Percentiles rank a stretch among this genome's conserved stretches.
Evolutionary conservation across 1,284 basidiomycete species (phyloP).

Genomic region (Cryptococcus maquisensis): DNA sequence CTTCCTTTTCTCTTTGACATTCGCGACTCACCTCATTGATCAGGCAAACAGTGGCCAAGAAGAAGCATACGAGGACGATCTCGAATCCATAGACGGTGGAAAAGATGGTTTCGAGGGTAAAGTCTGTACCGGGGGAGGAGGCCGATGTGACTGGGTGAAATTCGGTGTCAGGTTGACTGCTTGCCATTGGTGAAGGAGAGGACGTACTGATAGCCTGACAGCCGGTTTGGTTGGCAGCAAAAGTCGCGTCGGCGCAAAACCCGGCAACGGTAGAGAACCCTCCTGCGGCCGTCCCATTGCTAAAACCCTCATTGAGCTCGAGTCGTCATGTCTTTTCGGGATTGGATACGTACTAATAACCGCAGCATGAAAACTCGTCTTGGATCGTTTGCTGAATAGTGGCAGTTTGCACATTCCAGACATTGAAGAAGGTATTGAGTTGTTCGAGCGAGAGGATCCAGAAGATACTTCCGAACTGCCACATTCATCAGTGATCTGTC

Average conservation of each 20-base stretch:
- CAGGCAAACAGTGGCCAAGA: slow-evolving; percentile 73
- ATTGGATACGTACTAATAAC: slow-evolving; percentile 54
- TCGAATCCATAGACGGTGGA: slow-evolving; percentile 76
- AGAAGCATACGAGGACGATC: slow-evolving; percentile 66
- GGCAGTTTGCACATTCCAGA: slow-evolving; percentile 56
- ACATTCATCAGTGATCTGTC: no score
- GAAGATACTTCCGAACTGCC: slow-evolving; percentile 59
- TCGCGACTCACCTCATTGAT: slow-evolving; percentile 64
- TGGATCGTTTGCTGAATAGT: slow-evolving; percentile 60
- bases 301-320: not conserved
- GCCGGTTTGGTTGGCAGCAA: slow-evolving; percentile 55
- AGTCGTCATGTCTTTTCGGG: no score
- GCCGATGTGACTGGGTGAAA: slow-evolving; percentile 14
- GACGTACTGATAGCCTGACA: slow-evolving; percentile 60
- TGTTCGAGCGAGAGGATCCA: slow-evolving; percentile 75
- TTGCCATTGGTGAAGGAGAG: slow-evolving; percentile 41
- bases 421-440: slow-evolving; percentile 59
- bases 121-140: slow-evolving; percentile 56
- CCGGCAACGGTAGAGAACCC: slow-evolving; percentile 51
- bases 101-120: slow-evolving; percentile 71
- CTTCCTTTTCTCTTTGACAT: not conserved
- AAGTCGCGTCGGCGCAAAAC: slow-evolving; percentile 59
- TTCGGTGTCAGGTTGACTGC: no score
- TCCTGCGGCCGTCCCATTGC: slow-evolving; percentile 51
- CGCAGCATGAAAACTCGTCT: slow-evolving; percentile 75